A percentile compares a stretch with the other conserved stretches of the same genome.
phyloP scores from a whole-genome alignment of 1,284 basidiomycete genomes.

The Ustilago esculenta region DNA sequence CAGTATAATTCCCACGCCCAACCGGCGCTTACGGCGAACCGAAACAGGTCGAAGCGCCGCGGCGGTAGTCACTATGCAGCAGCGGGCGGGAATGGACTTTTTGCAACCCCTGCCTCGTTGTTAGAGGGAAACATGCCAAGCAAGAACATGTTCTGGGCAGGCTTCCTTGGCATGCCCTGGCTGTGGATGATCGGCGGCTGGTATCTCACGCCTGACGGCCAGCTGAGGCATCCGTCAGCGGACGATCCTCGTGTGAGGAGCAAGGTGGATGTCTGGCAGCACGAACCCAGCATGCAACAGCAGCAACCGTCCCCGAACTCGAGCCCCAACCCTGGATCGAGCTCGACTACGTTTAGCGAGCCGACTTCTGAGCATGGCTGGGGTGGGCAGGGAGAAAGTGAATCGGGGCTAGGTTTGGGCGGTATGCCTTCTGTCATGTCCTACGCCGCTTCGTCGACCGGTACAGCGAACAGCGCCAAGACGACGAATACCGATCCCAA shows the following conservation, averaged over 20 bases:
- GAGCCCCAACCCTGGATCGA: constrained; percentile 17
- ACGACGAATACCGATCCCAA: constrained; percentile 35
- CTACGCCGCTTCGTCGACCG: constrained; percentile 28
- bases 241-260: constrained; percentile 13
- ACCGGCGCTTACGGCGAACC: constrained; percentile 2
- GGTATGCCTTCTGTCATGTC: constrained; percentile 22
- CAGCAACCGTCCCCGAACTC: constrained; percentile 10
- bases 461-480: constrained; percentile 20
- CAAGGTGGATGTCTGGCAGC: constrained; percentile 48
- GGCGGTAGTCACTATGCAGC: background rate
- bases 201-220: constrained; percentile 43
- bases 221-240: constrained; percentile 21
- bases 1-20: constrained; percentile 13
- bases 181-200: constrained; percentile 62
- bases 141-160: constrained; percentile 56
- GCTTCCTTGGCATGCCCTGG: constrained; percentile 62
- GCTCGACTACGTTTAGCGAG: constrained; percentile 5
- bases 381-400: constrained; percentile 5
- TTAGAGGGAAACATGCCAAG: constrained; percentile 38
- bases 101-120: constrained; percentile 22
- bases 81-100: constrained; percentile 6
- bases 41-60: constrained; percentile 14
- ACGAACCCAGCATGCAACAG: constrained; percentile 44
- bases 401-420: constrained; percentile 8
- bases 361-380: constrained; percentile 13